A percentile compares a stretch with the other conserved stretches of the same genome.
Evolutionary conservation across 75 land plant species (phyloP).

Genomic region (Pinus albicaulis): DNA sequence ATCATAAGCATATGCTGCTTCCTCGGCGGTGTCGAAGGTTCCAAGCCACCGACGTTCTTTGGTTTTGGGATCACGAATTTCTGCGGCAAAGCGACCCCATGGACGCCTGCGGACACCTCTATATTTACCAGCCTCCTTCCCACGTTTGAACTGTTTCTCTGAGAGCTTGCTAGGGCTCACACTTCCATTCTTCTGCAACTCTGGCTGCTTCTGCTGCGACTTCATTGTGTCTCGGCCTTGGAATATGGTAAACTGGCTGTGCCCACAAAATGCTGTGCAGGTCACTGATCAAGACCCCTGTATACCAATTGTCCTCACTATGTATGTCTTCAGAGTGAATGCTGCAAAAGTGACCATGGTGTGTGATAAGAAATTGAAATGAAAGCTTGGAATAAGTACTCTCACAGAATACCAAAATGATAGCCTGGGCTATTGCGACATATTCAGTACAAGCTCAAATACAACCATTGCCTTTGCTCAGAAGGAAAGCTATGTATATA

Average conservation of each 20-base stretch:
- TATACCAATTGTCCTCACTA: background rate
- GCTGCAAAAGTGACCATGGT: background rate
- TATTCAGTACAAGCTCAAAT: too few species aligned
- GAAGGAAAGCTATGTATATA: too few species aligned
- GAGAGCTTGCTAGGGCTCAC: background rate
- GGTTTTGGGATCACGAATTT: slow-evolving; percentile 59
- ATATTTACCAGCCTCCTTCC: slow-evolving; percentile 21
- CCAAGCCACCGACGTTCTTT: slow-evolving; percentile 66
- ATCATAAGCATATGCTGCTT: slow-evolving; percentile 64
- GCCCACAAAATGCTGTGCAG: background rate
- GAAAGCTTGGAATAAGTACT: too few species aligned
- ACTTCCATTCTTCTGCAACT: background rate
- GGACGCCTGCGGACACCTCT: slow-evolving; percentile 69
- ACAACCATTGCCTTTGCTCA: too few species aligned
- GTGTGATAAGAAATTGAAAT: background rate
- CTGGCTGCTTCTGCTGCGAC: background rate
- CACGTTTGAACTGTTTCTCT: background rate
- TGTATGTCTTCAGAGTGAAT: background rate
- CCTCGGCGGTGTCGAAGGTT: slow-evolving; percentile 68
- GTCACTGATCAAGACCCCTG: background rate
- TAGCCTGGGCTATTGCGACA: too few species aligned
- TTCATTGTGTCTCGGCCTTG: background rate
- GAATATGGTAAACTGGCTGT: background rate
- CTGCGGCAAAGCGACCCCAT: slow-evolving; percentile 80
- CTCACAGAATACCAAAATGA: too few species aligned